Evolutionary conservation across 257 asterid species (phyloP).

Genomic region (Nicotiana obtusifolia): DNA sequence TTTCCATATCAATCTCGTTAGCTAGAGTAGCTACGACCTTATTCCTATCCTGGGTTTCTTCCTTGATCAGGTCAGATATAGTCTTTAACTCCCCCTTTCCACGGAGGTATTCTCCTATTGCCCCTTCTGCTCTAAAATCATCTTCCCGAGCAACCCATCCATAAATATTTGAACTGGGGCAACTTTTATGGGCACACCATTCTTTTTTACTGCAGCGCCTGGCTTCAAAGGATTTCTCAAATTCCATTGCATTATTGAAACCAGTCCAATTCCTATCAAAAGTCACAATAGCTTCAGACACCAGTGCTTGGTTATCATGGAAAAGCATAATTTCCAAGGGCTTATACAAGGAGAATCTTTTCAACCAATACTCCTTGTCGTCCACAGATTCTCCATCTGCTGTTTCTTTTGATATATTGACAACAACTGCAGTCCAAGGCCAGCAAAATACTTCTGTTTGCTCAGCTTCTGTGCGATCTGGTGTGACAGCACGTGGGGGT

Average conservation of each 20-base stretch:
- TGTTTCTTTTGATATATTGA: conserved; percentile 38
- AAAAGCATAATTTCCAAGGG: conserved; percentile 40
- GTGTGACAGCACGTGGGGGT: conserved; percentile 34
- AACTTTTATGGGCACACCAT: conserved; percentile 30
- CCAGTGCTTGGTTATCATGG: conserved; percentile 25
- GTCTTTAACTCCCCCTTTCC: conserved; percentile 38
- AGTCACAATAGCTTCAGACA: conserved; percentile 40
- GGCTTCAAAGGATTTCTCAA: conserved; percentile 55
- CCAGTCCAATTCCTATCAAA: conserved; percentile 59
- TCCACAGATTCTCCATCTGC: conserved; percentile 20
- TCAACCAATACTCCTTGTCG: conserved; percentile 34
- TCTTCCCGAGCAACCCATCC: conserved; percentile 65
- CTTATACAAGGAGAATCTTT: conserved; percentile 38
- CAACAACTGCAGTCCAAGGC: conserved; percentile 77
- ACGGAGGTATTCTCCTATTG: conserved; percentile 52
- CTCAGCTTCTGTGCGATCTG: conserved; percentile 33
- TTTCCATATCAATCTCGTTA: conserved; percentile 58
- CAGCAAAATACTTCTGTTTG: conserved; percentile 61
- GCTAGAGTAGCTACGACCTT: conserved; percentile 50
- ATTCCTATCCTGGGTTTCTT: conserved; percentile 36
- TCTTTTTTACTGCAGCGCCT: conserved; percentile 37
- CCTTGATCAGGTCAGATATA: conserved; percentile 34
- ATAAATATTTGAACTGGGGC: conserved; percentile 32
- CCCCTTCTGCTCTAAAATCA: conserved; percentile 49
- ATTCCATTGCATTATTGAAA: conserved; percentile 48